Evolutionary conservation across 305 asterid genomes (phyloP).

Genomic region (Ajuga reptans): DNA sequence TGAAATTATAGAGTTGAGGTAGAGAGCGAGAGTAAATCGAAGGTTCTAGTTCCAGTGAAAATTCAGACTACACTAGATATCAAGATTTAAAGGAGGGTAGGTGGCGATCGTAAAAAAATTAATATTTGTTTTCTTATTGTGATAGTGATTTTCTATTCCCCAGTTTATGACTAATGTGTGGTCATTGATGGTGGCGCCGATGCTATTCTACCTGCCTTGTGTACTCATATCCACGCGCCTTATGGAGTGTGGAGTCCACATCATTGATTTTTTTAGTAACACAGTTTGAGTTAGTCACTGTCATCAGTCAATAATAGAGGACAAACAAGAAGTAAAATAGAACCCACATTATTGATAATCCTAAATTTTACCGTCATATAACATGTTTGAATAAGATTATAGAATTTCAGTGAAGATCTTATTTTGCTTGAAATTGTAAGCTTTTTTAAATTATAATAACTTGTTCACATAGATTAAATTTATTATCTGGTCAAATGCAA

Average conservation of each 20-base stretch:
- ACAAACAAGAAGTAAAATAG: too few species aligned
- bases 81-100: conserved; percentile 11
- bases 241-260: neutral
- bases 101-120: conserved; percentile 2
- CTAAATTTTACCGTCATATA: too few species aligned
- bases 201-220: conserved; percentile 8
- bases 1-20: conserved; percentile 15
- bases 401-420: too few species aligned
- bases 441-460: too few species aligned
- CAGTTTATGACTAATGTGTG: conserved; percentile 12
- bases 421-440: too few species aligned
- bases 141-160: neutral
- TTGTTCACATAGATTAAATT: too few species aligned
- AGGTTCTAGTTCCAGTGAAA: conserved; percentile 21
- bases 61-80: neutral
- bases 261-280: too few species aligned
- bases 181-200: neutral
- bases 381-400: too few species aligned
- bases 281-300: too few species aligned
- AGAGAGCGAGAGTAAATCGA: conserved; percentile 16
- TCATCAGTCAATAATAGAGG: too few species aligned
- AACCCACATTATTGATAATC: too few species aligned
- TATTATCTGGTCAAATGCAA: too few species aligned
- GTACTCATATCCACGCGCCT: conserved; percentile 14
- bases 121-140: neutral